Conservation (phyloP, 2,329 filamentous ascomycete species). For the Ascocoryne sarcoides region DNA sequence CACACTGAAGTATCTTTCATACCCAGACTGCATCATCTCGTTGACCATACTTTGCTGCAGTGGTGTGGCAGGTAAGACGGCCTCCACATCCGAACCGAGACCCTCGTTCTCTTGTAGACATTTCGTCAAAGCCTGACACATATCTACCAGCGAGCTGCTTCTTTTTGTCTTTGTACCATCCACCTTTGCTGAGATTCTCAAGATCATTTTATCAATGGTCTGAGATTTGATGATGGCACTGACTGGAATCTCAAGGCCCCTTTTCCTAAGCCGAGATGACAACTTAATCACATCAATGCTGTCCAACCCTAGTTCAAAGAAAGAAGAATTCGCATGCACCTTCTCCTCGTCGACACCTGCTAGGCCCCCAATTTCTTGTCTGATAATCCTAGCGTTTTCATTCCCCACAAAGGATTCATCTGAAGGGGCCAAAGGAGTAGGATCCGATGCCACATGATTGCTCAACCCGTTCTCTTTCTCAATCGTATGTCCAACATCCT, state of each 20-base stretch:
- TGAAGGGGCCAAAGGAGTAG: not conserved
- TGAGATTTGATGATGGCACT: slow-evolving; percentile 68
- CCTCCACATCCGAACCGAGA: slow-evolving; percentile 39
- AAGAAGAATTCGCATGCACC: slow-evolving; percentile 50
- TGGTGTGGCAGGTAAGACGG: slow-evolving; percentile 66
- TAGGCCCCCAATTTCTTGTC: slow-evolving; percentile 54
- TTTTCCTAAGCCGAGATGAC: slow-evolving; percentile 58
- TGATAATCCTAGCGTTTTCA: slow-evolving; percentile 41
- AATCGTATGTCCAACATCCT: not conserved
- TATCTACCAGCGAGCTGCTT: slow-evolving; percentile 13
- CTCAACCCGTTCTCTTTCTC: not conserved
- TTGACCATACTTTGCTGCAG: slow-evolving; percentile 81
- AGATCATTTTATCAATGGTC: slow-evolving; percentile 54
- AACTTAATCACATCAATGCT: slow-evolving; percentile 89
- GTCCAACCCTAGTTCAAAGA: slow-evolving; percentile 80
- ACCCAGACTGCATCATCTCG: slow-evolving; percentile 70
- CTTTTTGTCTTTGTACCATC: not conserved
- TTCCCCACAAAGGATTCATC: slow-evolving; percentile 41
- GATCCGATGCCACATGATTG: not conserved
- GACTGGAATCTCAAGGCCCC: slow-evolving; percentile 54
- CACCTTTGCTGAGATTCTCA: slow-evolving; percentile 14
- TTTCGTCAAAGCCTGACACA: slow-evolving; percentile 30
- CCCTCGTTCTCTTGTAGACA: slow-evolving; percentile 31
- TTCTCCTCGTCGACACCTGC: slow-evolving; percentile 42
- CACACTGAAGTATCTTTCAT: slow-evolving; percentile 75